Base-by-base conservation (phyloP, 2,329 filamentous ascomycete genomes). In the Cercospora berteroae region DNA sequence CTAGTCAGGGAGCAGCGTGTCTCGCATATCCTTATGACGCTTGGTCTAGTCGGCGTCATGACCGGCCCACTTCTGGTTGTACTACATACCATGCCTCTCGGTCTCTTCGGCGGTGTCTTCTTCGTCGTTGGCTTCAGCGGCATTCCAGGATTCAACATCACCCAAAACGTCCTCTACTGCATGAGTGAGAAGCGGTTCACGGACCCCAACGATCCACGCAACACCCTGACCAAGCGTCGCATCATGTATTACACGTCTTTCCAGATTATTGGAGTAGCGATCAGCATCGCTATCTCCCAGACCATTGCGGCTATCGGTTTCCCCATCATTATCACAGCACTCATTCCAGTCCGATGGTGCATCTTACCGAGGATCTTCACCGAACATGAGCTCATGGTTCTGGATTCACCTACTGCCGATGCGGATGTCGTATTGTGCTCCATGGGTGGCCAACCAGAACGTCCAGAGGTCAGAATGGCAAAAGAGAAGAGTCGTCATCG, bases 231-330 rank as follows among this genome's bases (percentile, higher is more conserved):
- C 5, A 80, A 79, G 13, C 79, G 79, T 9, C 80, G 83, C 16
- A 83, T 88, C 27, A 74, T 79, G 67, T 79, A 81, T 2, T 88
- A 85, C 71, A 80, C 87, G 1, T 80, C 77, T 12, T 81, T 85
- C 20, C 85, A 88, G 72, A 71, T 85, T 1, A 50, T 84, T 2
- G 83, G 82, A 1, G 85, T 88, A 20, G 81, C 80, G 0, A 81
- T 82, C 6, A 85, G 83, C 3, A 85, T 88, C 12, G 86, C 84
- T 0, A 85, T 88, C 62, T 86, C 85, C 2, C 85, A 88, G 74
- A 88, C 86, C 0, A 84, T 88, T 25, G 86, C 84, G 0, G 86
- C 85, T 0, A 86, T 88, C 70, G 84, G 85, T 0, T 88, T 88
- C 69, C 86, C 86, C 0, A 81, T 88, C 13, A 81, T 88, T 61